Evolutionary conservation across 768 basidiomycete species (phyloP).

Genomic region (Coprinopsis cinerea): DNA sequence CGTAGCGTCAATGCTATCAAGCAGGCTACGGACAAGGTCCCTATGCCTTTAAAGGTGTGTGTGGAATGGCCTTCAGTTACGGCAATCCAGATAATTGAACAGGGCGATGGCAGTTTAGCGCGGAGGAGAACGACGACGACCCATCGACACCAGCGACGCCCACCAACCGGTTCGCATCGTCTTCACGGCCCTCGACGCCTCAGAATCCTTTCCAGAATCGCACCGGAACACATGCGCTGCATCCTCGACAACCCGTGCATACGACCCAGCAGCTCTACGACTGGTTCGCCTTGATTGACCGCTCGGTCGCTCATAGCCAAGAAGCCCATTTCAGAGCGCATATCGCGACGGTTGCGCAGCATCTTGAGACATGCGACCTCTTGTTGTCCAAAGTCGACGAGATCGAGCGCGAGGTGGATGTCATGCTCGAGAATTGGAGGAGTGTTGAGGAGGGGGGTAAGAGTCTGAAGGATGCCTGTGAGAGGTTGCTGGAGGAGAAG

Average conservation of each 20-base stretch:
- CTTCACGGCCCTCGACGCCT: constrained; percentile 43
- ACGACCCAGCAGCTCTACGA: constrained; percentile 97
- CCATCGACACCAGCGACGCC: constrained; percentile 39
- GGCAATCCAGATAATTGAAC: too few relatives aligned
- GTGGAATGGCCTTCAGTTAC: too few relatives aligned
- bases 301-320: constrained; percentile 87
- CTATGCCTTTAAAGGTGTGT: constrained; percentile 71
- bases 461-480: constrained; percentile 87
- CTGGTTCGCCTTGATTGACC: constrained; percentile 88
- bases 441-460: constrained; percentile 92
- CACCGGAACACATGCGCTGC: constrained; percentile 44
- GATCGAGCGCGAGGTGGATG: constrained; percentile 66
- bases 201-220: constrained; percentile 7
- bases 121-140: constrained; percentile 18
- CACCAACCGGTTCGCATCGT: constrained; percentile 1
- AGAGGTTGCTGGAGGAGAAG: constrained; percentile 83
- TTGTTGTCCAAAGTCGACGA: constrained; percentile 68
- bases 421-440: constrained; percentile 80
- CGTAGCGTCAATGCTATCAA: constrained; percentile 63
- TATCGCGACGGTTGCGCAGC: constrained; percentile 66
- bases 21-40: constrained; percentile 49
- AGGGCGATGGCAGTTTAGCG: constrained; percentile 30
- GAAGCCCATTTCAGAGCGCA: constrained; percentile 90
- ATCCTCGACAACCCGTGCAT: constrained; percentile 72
- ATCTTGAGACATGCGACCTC: constrained; percentile 72